phyloP scores from a whole-genome alignment of 805 yeast species.

The Hemisphaericaspora nanyangensis region DNA sequence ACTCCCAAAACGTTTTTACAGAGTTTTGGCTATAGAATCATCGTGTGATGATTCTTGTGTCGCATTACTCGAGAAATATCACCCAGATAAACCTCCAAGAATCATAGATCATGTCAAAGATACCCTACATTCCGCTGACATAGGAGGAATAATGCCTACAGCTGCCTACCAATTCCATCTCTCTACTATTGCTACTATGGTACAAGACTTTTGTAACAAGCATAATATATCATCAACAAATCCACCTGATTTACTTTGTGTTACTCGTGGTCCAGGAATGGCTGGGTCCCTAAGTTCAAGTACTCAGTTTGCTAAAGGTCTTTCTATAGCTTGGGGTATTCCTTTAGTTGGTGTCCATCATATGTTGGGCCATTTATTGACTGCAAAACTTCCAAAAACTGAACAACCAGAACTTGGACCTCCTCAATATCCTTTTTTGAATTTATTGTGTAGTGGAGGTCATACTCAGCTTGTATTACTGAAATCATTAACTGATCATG shows the following conservation, averaged over 20 bases:
- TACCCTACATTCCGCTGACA: conserved; percentile 60
- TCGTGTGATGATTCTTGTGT: conserved; percentile 96
- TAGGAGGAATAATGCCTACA: conserved; percentile 88
- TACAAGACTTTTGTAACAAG: conserved; percentile 39
- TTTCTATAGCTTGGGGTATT: conserved; percentile 68
- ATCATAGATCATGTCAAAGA: conserved; percentile 56
- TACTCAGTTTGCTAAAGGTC: conserved; percentile 78
- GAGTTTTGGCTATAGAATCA: conserved; percentile 82
- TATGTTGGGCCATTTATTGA: conserved; percentile 87
- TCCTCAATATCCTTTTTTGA: conserved; percentile 65
- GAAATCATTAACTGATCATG: conserved; percentile 58
- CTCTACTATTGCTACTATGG: conserved; percentile 47
- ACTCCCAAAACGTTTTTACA: conserved; percentile 36
- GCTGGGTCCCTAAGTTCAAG: conserved; percentile 83
- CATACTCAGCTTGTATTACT: conserved; percentile 86
- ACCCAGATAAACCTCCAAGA: conserved; percentile 35
- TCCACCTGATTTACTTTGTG: conserved; percentile 75
- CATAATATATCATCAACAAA: conserved; percentile 23
- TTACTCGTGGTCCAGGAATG: conserved; percentile 97
- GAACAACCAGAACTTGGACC: conserved; percentile 45
- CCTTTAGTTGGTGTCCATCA: conserved; percentile 93
- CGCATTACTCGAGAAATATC: conserved; percentile 58
- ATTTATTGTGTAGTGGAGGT: conserved; percentile 86
- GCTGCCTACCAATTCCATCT: conserved; percentile 82
- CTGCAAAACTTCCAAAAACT: conserved; percentile 32